Conservation (phyloP, 1,284 basidiomycete genomes). For the Veloboletus limbatus region DNA sequence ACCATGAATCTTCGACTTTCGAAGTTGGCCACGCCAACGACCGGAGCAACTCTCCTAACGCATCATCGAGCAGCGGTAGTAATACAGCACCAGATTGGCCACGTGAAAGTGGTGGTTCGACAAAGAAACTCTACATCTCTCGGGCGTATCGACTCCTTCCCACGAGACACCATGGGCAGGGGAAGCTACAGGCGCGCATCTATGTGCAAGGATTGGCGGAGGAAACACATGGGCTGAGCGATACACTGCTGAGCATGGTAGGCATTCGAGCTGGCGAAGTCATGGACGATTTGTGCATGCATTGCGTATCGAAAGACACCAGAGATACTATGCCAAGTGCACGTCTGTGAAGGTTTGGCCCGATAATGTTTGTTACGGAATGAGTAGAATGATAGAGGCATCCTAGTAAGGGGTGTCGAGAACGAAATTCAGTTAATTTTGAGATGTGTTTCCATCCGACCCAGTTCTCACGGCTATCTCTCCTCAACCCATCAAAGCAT, state of each 20-base stretch:
- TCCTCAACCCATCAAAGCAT: slow-evolving; percentile 37
- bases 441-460: no score
- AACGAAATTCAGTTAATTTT: no score
- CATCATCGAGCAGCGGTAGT: slow-evolving; percentile 15
- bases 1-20: background rate
- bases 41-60: slow-evolving; percentile 9
- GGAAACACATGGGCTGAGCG: slow-evolving; percentile 55
- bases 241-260: slow-evolving; percentile 53
- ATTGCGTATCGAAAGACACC: slow-evolving; percentile 3
- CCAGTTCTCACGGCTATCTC: slow-evolving; percentile 24
- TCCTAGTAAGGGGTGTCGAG: no score
- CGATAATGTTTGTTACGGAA: no score
- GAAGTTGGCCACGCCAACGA: background rate
- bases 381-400: no score
- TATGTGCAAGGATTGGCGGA: slow-evolving; percentile 60
- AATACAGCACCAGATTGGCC: slow-evolving; percentile 27
- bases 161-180: background rate
- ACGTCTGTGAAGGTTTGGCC: background rate
- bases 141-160: slow-evolving; percentile 47
- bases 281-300: slow-evolving; percentile 38
- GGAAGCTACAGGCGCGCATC: slow-evolving; percentile 40
- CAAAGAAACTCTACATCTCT: slow-evolving; percentile 42
- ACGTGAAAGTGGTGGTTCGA: slow-evolving; percentile 6
- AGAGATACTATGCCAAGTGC: background rate
- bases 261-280: slow-evolving; percentile 51